Percentiles rank a stretch among this genome's conserved stretches.
Conservation (phyloP, 169 alveolate genomes). For the Babesia divergens region DNA sequence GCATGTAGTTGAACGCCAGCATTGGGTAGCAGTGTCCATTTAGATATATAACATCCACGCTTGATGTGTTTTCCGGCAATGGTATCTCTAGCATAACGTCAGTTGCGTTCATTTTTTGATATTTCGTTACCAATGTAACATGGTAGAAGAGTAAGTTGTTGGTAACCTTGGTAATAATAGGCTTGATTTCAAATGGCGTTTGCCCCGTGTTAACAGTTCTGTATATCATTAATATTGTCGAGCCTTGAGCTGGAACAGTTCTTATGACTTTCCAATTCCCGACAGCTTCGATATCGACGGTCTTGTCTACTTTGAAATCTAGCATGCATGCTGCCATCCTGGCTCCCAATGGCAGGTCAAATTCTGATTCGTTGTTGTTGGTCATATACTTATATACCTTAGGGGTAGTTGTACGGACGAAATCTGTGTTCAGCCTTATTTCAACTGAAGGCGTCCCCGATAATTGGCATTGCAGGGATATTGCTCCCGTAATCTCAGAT, state of each 20-base stretch:
- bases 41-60: conserved; percentile 16
- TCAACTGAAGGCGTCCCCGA: conserved; percentile 18
- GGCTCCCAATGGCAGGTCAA: conserved; percentile 44
- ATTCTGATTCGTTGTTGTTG: background rate
- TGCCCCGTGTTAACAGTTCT: conserved; percentile 1
- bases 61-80: conserved; percentile 28
- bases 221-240: conserved; percentile 21
- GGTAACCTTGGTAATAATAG: conserved; percentile 22
- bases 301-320: conserved; percentile 54
- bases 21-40: background rate
- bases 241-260: conserved; percentile 42
- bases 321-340: conserved; percentile 7
- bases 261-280: background rate
- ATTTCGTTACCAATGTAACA: conserved; percentile 19
- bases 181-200: conserved; percentile 33
- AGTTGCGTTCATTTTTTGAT: conserved; percentile 17
- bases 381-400: background rate
- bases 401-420: background rate
- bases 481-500: conserved; percentile 31
- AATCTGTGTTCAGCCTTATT: conserved; percentile 25
- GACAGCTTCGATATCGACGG: conserved; percentile 19
- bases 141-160: conserved; percentile 18
- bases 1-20: conserved; percentile 12
- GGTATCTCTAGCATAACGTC: conserved; percentile 35
- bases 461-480: conserved; percentile 12